Evolutionary conservation across 257 asterid species (phyloP), one percentile per base, ranked within the genome.

Genomic region (Salvia rosmarinus): DNA sequence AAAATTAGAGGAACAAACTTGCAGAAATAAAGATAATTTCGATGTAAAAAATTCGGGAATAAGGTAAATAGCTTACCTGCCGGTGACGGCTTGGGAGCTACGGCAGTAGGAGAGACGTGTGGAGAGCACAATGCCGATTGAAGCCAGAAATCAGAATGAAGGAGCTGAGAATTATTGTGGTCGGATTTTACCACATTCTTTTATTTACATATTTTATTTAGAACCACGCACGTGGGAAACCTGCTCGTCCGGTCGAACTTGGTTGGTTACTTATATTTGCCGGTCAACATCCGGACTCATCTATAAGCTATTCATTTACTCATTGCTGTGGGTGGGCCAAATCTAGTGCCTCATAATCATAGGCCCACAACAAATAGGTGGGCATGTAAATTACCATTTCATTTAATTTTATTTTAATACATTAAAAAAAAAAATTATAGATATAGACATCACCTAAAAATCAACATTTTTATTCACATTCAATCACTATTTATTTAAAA

Each of bases 31-130:
- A 67, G 30, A 55, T 16, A 57, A 67, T 50, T 11, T n/a, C n/a
- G 37, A n/a, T n/a, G 6, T 39, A 34, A 20, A 13, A 76, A 56
- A 12, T 65, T 6, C 58, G 9, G 64, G 64, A 34, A 52, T 3
- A 13, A 12, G 28, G 59, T 69, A 60, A 68, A 34, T 42, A 25
- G n/a, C 1, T 2, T 25, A 72, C 83, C 81, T 35, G 47, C 51
- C 78, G 71, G 78, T 66, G 39, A 57, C 75, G 60, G 76, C 73
- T 52, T 78, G 73, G 73, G 64, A 63, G 72, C 72, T 56, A 12
- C 43, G 61, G 30, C 44, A 59, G 70, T 72, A n/a, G 75, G 50
- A 62, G 57, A 70, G 73, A 79, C 84, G 86, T 63, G 86, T 82
- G 84, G 86, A 65, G 42, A 68, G 82, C 84, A 79, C 55, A 54